Conservation (phyloP, 495 filamentous ascomycete species). For the Aspergillus carlsbadensis region DNA sequence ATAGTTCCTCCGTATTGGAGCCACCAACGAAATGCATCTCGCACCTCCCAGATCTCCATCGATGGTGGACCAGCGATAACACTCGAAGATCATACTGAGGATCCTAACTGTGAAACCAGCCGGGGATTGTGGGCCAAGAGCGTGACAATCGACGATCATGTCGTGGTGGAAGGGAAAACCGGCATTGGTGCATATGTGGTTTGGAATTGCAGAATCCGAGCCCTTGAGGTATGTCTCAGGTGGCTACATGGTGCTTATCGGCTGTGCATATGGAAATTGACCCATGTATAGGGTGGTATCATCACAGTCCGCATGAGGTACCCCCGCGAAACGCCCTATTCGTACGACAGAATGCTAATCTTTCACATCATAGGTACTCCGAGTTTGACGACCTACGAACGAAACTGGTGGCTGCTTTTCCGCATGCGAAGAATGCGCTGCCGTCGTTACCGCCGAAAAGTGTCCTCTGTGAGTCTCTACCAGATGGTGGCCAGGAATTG, state of each 20-base stretch:
- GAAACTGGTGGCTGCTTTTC: constrained; percentile 61
- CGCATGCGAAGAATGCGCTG: constrained; percentile 61
- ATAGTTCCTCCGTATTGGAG: constrained; percentile 53
- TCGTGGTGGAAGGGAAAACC: constrained; percentile 60
- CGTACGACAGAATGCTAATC: neutral
- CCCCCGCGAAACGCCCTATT: neutral
- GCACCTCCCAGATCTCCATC: constrained; percentile 44
- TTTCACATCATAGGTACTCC: constrained; percentile 54
- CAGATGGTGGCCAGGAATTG: neutral
- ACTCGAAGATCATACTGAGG: constrained; percentile 70
- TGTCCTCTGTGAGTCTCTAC: constrained; percentile 57
- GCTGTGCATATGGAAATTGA: constrained; percentile 13
- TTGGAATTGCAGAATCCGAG: constrained; percentile 71
- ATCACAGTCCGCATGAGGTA: constrained; percentile 62
- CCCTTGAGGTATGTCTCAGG: constrained; percentile 58
- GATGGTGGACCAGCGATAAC: constrained; percentile 50
- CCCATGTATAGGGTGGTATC: constrained; percentile 50
- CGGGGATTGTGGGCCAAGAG: constrained; percentile 66
- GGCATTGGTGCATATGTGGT: constrained; percentile 71
- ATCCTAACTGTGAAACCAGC: constrained; percentile 55
- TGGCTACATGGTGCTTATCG: neutral
- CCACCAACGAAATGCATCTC: constrained; percentile 44
- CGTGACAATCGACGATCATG: constrained; percentile 65
- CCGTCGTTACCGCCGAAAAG: constrained; percentile 70
- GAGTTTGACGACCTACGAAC: constrained; percentile 67